Evolutionary conservation across 2,329 filamentous ascomycete species (phyloP), one percentile per base, ranked within the genome.

Genomic region (Clonostachys solani): DNA sequence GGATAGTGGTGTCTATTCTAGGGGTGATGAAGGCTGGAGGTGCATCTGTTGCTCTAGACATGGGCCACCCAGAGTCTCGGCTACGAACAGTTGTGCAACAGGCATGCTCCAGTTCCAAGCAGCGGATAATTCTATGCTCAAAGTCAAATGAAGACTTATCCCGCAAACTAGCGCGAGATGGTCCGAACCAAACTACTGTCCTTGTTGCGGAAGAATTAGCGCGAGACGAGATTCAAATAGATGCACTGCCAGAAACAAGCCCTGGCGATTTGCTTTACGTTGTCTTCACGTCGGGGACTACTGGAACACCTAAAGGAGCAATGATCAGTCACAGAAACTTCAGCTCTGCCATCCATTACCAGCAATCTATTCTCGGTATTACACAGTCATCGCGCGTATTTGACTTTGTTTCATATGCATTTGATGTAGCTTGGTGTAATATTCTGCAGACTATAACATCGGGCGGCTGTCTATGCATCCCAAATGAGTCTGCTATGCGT

Each of bases 1-100:
- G 61, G 61, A 56, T 56, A 1, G 45, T 57, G 13, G 55, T 67
- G 4, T 58, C 60, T 1, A 60, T 66, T 47, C 45, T 69, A 8
- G 62, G 51, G 8, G 57, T 67, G 1, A 47, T 68, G 40, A 67
- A 64, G 46, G 59, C 65, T 36, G 65, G 64, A 10, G 61, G 45
- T 16, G 56, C 57, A 7, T 60, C 60, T 42, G 52, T 55, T 16
- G 60, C 64, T 0, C 50, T 71, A 3, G 68, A 72, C 44, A 61
- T 65, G 16, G 58, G 62, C 42, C 49, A 64, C 7, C 65, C 67
- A 13, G 40, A 33, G 9, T 41, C 46, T 19, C 47, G 49, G 12
- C 42, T 49, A 12, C 18, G 40, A 38, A 38, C 35, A 10, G 37
- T 47, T 16, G 18, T 45, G 15, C n/a, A 45, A 13, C 40, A 48